A percentile compares a stretch with the other conserved stretches of the same genome.
Conservation (phyloP, 1,284 basidiomycete species). For the Irpex lacteus region DNA sequence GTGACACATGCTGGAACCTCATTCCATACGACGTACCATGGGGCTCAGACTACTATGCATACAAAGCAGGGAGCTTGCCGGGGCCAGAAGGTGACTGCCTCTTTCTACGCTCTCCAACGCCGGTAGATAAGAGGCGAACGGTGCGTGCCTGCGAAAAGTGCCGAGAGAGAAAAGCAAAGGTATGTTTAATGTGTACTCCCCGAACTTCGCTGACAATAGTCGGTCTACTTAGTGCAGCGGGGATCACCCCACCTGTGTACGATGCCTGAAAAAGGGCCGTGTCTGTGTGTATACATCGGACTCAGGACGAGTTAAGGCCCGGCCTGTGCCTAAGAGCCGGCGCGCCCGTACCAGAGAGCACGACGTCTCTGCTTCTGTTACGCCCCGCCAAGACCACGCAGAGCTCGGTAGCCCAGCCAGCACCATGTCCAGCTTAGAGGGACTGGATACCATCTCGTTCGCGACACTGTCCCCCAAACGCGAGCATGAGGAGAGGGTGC, state of each 20-base stretch:
- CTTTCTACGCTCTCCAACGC: conserved; percentile 41
- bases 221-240: conserved; percentile 36
- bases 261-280: conserved; percentile 38
- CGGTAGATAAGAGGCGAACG: conserved; percentile 38
- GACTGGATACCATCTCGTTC: conserved; percentile 7
- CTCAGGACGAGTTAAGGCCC: conserved; percentile 15
- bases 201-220: neutral
- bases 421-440: conserved; percentile 1
- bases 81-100: conserved; percentile 37
- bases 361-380: neutral
- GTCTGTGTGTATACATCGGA: conserved; percentile 37
- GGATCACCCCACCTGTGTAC: conserved; percentile 36
- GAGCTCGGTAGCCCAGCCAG: conserved; percentile 2
- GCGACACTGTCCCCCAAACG: conserved; percentile 16
- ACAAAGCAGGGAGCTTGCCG: conserved; percentile 36
- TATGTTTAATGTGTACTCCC: conserved; percentile 16
- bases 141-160: conserved; percentile 43
- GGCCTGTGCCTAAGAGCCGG: neutral
- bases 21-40: conserved; percentile 42
- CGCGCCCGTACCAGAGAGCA: neutral
- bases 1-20: conserved; percentile 36
- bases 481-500: conserved; percentile 18
- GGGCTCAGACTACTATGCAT: conserved; percentile 37
- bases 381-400: neutral
- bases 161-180: conserved; percentile 45